Conservation (phyloP, 495 filamentous ascomycete genomes). For the Aspergillus funiculosus region DNA sequence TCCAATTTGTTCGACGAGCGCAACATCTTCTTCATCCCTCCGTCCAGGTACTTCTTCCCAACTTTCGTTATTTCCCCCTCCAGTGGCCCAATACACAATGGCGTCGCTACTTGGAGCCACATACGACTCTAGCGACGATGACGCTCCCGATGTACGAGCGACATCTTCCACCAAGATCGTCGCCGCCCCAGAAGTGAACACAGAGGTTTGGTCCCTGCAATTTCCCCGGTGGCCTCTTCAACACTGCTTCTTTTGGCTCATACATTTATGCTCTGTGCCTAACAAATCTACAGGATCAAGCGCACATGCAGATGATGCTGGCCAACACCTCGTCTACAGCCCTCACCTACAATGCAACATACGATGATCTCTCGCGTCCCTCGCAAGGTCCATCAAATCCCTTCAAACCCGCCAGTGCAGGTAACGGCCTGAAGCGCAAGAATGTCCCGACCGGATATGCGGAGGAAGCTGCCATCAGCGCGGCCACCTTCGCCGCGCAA, state of each 20-base stretch:
- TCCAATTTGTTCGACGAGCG: no score
- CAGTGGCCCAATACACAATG: constrained; percentile 30
- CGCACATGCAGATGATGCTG: constrained; percentile 52
- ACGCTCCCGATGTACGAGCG: constrained; percentile 18
- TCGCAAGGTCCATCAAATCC: constrained; percentile 72
- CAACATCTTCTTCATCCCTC: constrained; percentile 8
- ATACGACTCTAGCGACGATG: constrained; percentile 54
- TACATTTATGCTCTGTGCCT: constrained; percentile 9
- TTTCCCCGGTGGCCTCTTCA: neutral
- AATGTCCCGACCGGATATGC: constrained; percentile 88
- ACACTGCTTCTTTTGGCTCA: neutral
- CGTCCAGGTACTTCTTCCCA: constrained; percentile 8
- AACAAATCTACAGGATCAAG: constrained; percentile 48
- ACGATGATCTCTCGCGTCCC: constrained; percentile 66
- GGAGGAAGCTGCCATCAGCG: constrained; percentile 81
- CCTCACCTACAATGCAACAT: constrained; percentile 57
- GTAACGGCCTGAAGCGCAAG: constrained; percentile 67
- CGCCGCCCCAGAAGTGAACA: constrained; percentile 54
- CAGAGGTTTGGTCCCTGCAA: constrained; percentile 55
- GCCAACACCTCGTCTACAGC: constrained; percentile 49
- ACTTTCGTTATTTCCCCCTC: neutral
- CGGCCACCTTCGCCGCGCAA: constrained; percentile 77
- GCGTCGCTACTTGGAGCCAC: constrained; percentile 42
- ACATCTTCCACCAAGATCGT: constrained; percentile 41
- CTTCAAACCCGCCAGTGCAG: constrained; percentile 57